These are phyloP conservation scores for Coriolopsis trogii DNA, from an alignment of 1,284 basidiomycete genomes.

Conservation along the genomic window DNA sequence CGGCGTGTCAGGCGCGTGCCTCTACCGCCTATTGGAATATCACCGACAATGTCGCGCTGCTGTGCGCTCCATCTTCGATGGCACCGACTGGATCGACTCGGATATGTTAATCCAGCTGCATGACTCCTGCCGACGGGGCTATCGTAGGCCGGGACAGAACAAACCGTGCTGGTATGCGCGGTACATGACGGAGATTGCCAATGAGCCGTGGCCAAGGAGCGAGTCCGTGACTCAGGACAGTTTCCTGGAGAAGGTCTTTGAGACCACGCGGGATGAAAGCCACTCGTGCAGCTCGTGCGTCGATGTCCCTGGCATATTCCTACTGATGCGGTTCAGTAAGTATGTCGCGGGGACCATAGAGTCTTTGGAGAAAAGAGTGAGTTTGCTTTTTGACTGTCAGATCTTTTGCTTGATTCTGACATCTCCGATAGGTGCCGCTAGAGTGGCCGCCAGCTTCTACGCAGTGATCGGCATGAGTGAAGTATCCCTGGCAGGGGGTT, in stretches of 20 bases:
- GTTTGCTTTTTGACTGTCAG: too few species aligned
- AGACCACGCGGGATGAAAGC: background rate
- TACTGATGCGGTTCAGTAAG: constrained; percentile 6
- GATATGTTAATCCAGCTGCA: constrained; percentile 2
- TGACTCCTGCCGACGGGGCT: background rate
- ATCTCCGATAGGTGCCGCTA: background rate
- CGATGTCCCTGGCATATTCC: background rate
- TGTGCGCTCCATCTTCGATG: constrained; percentile 2
- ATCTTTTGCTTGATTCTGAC: background rate
- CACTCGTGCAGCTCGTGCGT: background rate
- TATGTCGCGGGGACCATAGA: constrained; percentile 7
- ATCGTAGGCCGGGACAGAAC: background rate
- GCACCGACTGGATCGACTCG: constrained; percentile 6
- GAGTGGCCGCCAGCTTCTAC: background rate
- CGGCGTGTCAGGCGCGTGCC: constrained; percentile 12
- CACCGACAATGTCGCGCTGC: constrained; percentile 11
- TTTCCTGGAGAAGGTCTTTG: background rate
- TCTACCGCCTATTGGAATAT: constrained; percentile 20
- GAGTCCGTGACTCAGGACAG: background rate
- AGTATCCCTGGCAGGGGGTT: too few species aligned
- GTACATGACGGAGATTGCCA: constrained; percentile 5
- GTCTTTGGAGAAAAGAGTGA: constrained; percentile 6
- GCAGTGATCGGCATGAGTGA: too few species aligned
- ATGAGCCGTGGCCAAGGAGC: constrained; percentile 5
- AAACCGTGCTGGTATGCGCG: constrained; percentile 9